phyloP scores from a whole-genome alignment of 2,329 filamentous ascomycete species.

The Hymenoscyphus occultus region DNA sequence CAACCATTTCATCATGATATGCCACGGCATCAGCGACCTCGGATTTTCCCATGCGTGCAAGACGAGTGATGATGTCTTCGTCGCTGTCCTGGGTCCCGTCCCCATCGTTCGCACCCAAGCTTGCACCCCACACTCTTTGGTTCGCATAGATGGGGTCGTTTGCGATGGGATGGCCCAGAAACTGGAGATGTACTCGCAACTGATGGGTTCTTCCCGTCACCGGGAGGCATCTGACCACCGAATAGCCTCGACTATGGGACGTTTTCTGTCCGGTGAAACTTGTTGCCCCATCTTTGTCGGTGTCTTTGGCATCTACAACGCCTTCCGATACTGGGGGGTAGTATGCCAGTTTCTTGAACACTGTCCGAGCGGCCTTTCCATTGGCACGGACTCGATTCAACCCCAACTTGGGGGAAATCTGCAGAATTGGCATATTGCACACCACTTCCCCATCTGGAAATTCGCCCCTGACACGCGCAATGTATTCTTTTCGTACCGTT shows the following conservation, averaged over 20 bases:
- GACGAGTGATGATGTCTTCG: conserved; percentile 81
- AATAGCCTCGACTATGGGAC: conserved; percentile 65
- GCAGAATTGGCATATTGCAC: conserved; percentile 89
- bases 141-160: conserved; percentile 99
- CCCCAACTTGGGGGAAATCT: conserved; percentile 92
- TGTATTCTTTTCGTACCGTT: conserved; percentile 90
- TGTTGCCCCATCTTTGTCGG: conserved; percentile 38
- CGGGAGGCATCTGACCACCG: conserved; percentile 89
- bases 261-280: conserved; percentile 36
- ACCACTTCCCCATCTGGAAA: conserved; percentile 90
- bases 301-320: conserved; percentile 38
- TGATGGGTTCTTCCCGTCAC: conserved; percentile 95
- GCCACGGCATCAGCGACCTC: conserved; percentile 87
- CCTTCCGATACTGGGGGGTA: conserved; percentile 27
- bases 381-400: conserved; percentile 92
- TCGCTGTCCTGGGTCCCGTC: conserved; percentile 72
- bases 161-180: conserved; percentile 88
- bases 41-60: conserved; percentile 89
- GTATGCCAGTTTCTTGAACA: conserved; percentile 61
- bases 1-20: conserved; percentile 92
- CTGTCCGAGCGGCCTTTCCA: conserved; percentile 83
- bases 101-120: conserved; percentile 65
- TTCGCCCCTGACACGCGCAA: conserved; percentile 84
- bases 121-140: conserved; percentile 80
- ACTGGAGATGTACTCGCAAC: conserved; percentile 90